A percentile compares a stretch with the other conserved stretches of the same genome.
Evolutionary conservation across 305 asterid species (phyloP).

Genomic region (Coffea humblotiana): DNA sequence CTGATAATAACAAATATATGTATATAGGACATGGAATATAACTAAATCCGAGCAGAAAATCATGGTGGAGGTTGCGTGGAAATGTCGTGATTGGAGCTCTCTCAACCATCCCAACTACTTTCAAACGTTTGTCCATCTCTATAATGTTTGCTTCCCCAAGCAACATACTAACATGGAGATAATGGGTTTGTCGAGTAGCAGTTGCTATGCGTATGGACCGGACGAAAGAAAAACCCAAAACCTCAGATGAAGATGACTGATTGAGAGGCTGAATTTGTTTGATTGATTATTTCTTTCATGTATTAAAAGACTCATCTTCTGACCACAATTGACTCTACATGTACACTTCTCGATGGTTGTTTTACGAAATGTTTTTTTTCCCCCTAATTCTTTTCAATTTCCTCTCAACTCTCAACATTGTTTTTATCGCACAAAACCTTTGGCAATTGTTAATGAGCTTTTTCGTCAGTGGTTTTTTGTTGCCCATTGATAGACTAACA

Average conservation of each 20-base stretch:
- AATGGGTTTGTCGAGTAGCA: not conserved
- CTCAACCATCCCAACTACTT: constrained; percentile 21
- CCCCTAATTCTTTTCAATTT: not conserved
- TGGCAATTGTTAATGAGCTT: not conserved
- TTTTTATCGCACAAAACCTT: not conserved
- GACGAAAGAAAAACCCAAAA: not conserved
- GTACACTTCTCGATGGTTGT: not conserved
- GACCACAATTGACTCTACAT: constrained; percentile 1
- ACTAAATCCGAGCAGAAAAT: not conserved
- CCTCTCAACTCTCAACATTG: not conserved
- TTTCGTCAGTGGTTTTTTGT: too few species aligned
- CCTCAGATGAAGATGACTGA: too few species aligned
- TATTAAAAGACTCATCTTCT: not conserved
- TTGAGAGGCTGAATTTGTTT: not conserved
- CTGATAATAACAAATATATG: too few species aligned
- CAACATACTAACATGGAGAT: not conserved
- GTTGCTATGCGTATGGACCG: not conserved
- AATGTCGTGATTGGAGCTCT: constrained; percentile 11
- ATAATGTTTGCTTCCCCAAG: constrained; percentile 10
- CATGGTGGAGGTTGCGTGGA: not conserved
- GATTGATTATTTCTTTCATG: not conserved
- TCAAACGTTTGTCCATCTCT: not conserved
- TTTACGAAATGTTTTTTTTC: not conserved
- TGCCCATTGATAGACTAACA: too few species aligned
- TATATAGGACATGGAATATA: not conserved